Conservation (phyloP, 2,329 filamentous ascomycete species). For the Clonostachys byssicola region DNA sequence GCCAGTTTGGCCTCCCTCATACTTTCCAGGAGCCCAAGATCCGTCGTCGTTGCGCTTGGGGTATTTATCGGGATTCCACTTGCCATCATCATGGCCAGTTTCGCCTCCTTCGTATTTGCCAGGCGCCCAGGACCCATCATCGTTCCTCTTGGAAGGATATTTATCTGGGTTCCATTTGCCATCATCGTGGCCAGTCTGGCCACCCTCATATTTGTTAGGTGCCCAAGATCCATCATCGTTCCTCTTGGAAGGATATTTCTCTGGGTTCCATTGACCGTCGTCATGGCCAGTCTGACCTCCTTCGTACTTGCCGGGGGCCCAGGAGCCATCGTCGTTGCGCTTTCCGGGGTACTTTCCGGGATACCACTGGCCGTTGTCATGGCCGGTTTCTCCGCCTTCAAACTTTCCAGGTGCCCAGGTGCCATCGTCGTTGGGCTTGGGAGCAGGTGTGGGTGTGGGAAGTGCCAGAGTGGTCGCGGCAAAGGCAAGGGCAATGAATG, state of each 20-base stretch:
- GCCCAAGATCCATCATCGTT: slow-evolving; percentile 3
- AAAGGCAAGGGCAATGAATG: slow-evolving; percentile 6
- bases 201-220: not conserved
- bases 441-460: slow-evolving; percentile 4
- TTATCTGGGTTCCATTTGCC: not conserved
- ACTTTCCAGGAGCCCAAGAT: slow-evolving; percentile 1
- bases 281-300: slow-evolving; percentile 4
- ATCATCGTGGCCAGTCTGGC: not conserved
- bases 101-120: not conserved
- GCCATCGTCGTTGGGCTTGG: slow-evolving; percentile 4
- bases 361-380: not conserved
- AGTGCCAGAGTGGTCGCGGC: slow-evolving; percentile 6
- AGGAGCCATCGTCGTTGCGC: not conserved
- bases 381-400: slow-evolving; percentile 1
- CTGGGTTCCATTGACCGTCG: slow-evolving; percentile 4
- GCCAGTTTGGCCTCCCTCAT: slow-evolving; percentile 1
- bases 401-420: slow-evolving; percentile 3
- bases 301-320: not conserved
- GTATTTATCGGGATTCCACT: not conserved
- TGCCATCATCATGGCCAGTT: not conserved
- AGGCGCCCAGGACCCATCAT: not conserved
- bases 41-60: not conserved
- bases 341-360: not conserved
- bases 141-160: not conserved
- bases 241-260: slow-evolving; percentile 4